Evolutionary conservation across 2,329 filamentous ascomycete species (phyloP), one percentile per base, ranked within the genome.

Genomic region (Diaporthe eres): DNA sequence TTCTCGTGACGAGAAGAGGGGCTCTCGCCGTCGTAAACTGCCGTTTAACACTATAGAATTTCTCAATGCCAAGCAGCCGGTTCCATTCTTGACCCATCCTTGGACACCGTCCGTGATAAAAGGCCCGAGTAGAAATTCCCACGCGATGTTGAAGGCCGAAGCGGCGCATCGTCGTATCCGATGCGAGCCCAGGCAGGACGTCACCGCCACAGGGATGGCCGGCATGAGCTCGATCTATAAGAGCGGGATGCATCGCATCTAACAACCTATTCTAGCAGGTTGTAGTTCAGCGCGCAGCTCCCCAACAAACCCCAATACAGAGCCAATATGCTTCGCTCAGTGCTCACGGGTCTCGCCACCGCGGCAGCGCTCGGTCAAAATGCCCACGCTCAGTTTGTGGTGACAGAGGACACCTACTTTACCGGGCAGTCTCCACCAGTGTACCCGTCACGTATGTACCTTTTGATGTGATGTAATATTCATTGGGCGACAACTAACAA

Each of bases 381-480:
- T 55, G 65, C 65, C 15, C 34, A 55, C n/a, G 65, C 65, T 39
- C 65, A 70, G n/a, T 70, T 70, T 3, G 65, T 70, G 34, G 65
- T 70, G 8, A 55, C 65, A 39, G 49, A 70, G 39, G 86, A 90
- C 77, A 77, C 80, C 0, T 83, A 84, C 74, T 90, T 90, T 72
- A 88, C 88, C 74, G 88, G 88, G 51, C 82, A 86, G 77, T 89
- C 87, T 15, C 86, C 87, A 39, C 84, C 87, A 0, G 85, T 89
- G 0, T 89, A 90, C 78, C 88, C 88, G 4, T 87, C 88, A 13
- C 88, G 87, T 89, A 79, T 81, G 88, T 84, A 49, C 19, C 37
- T 2, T 4, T 39, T 34, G 10, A 9, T 37, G 65, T 39, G n/a
- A 19, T 19, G 13, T 10, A 25, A 25, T 25, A 28, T 25, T n/a